Evolutionary conservation across 164 flowering plant genomes (phyloP), one percentile per base, ranked within the genome.

Genomic region (Nymphaea colorata): DNA sequence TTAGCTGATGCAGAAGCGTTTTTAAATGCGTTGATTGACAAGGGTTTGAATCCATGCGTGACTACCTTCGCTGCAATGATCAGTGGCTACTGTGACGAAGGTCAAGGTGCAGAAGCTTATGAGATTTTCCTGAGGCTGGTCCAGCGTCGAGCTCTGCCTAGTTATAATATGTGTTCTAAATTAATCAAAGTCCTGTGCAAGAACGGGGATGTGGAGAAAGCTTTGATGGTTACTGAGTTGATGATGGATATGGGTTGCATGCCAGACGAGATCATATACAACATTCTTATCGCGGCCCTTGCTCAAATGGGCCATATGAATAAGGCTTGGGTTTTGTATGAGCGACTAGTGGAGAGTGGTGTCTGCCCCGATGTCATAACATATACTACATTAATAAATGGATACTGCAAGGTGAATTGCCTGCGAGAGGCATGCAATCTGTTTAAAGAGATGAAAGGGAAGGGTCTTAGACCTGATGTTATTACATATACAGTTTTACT

Each of bases 401-500:
- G 91, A 36, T 89, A 84, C 65, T 89, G 85, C 68, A 83, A 72
- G 71, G 72, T 44, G 2, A 82, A 86, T 72, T 62, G 74, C 67
- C 70, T 85, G 74, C 66, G 18, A 51, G 81, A 86, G 75, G 98
- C 92, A 41, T 17, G 7, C 53, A 67, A 72, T 62, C 79, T 92
- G 72, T 82, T 89, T 53, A 25, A 73, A n/a, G 82, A 81, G 59
- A 88, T 93, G 96, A 80, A 80, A 79, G 55, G 36, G 55, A 85
- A 76, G 74, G 93, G 90, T 25, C 71, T 86, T 36, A 64, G 69
- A 51, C 95, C 93, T 72, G 92, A 93, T 78, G 72, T 87, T 17
- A 61, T 88, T 41, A 81, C 86, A 15, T 86, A 79, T 67, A 90
- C 96, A 14, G 93, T 83, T 67, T 75, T 92, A 75, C 79, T 90